A percentile compares a stretch with the other conserved stretches of the same genome.
phyloP scores from a whole-genome alignment of 116 monocot species.

The Papilionanthe hybrid region DNA sequence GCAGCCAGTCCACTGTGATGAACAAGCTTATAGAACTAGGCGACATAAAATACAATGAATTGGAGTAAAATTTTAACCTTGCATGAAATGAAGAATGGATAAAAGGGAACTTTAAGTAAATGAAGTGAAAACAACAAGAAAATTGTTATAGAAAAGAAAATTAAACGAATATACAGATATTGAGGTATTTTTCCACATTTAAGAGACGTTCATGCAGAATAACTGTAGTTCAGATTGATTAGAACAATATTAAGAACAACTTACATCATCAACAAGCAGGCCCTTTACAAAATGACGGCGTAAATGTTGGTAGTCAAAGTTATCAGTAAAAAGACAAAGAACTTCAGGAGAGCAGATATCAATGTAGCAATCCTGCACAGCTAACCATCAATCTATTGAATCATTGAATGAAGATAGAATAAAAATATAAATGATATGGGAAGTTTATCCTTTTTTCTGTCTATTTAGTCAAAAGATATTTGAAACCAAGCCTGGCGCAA shows the following conservation, averaged over 20 bases:
- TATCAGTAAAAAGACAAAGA: constrained; percentile 89
- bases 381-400: not conserved
- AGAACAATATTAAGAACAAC: constrained; percentile 4
- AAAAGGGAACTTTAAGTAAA: not conserved
- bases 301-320: constrained; percentile 99
- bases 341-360: constrained; percentile 98
- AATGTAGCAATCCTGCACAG: constrained; percentile 88
- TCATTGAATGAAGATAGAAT: not conserved
- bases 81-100: not conserved
- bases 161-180: not conserved
- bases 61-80: not conserved
- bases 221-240: not conserved
- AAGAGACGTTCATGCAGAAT: not conserved
- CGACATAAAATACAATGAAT: not conserved
- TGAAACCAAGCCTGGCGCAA: not conserved
- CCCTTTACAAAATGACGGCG: constrained; percentile 98
- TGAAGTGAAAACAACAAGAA: not conserved
- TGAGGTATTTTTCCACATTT: not conserved
- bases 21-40: not conserved
- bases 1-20: not conserved
- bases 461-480: not conserved
- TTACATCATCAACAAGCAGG: constrained; percentile 93
- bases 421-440: not conserved
- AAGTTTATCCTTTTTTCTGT: constrained; percentile 1
- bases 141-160: not conserved